These are phyloP conservation scores for Drechslera avenae DNA, from an alignment of 2,329 filamentous ascomycete species.

Conservation along the genomic window DNA sequence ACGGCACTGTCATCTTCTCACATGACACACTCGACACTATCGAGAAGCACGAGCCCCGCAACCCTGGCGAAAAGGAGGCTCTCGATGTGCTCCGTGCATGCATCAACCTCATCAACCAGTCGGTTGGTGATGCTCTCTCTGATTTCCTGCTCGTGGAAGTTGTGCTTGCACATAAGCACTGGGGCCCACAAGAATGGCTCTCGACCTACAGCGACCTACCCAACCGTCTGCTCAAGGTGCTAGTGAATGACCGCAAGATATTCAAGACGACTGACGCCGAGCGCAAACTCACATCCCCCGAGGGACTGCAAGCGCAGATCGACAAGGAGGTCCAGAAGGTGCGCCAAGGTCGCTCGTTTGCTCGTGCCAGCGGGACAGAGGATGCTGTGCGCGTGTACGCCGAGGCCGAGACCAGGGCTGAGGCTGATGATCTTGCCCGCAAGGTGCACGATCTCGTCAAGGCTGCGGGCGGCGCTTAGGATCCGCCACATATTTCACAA, in stretches of 20 bases:
- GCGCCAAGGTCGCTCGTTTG: constrained; percentile 86
- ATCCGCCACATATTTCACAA: background rate
- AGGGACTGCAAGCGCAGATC: constrained; percentile 81
- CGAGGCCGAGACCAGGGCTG: constrained; percentile 84
- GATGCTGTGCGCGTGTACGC: constrained; percentile 96
- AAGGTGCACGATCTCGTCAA: constrained; percentile 79
- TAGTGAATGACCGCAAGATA: constrained; percentile 83
- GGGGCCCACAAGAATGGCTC: constrained; percentile 89
- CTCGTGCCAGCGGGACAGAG: constrained; percentile 90
- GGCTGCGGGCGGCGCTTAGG: constrained; percentile 36
- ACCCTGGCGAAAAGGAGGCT: constrained; percentile 87
- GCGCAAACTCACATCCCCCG: constrained; percentile 79
- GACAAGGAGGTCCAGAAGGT: constrained; percentile 89
- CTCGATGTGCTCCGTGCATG: constrained; percentile 83
- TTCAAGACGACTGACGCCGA: constrained; percentile 95
- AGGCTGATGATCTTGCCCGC: constrained; percentile 87
- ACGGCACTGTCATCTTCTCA: constrained; percentile 95
- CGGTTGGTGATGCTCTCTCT: constrained; percentile 92
- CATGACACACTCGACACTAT: constrained; percentile 80
- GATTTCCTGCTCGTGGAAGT: constrained; percentile 96
- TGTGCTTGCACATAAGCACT: constrained; percentile 92
- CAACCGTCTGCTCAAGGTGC: constrained; percentile 91
- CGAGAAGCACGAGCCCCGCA: constrained; percentile 79
- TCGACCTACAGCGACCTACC: constrained; percentile 92
- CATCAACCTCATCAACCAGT: constrained; percentile 95